A percentile compares a stretch with the other conserved stretches of the same genome.
These are phyloP conservation scores for Coriaria nepalensis DNA, from an alignment of 306 rosid species.

Conservation along the genomic window DNA sequence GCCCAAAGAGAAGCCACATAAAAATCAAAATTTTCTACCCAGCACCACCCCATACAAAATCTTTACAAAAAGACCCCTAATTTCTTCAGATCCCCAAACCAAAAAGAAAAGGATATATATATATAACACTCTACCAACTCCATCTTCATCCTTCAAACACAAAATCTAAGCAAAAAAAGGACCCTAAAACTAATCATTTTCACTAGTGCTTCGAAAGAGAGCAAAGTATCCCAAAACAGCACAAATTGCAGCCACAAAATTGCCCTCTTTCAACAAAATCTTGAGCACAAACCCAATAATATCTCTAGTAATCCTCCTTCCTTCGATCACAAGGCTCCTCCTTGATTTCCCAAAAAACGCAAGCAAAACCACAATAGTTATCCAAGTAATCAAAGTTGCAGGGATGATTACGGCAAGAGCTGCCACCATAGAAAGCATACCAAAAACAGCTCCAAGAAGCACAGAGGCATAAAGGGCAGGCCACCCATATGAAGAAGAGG, in stretches of 20 bases:
- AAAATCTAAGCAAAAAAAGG: no score
- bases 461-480: constrained; percentile 69
- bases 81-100: no score
- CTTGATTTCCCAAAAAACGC: constrained; percentile 76
- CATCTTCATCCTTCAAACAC: no score
- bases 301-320: constrained; percentile 60
- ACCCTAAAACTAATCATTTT: not conserved
- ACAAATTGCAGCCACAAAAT: constrained; percentile 65
- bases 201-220: constrained; percentile 37
- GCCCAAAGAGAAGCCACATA: no score
- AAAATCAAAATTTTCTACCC: no score
- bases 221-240: constrained; percentile 72
- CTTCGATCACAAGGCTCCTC: constrained; percentile 58
- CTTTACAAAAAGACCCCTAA: no score
- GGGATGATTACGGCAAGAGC: constrained; percentile 60
- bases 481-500: constrained; percentile 27
- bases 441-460: constrained; percentile 58
- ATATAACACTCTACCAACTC: no score
- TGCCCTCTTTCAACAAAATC: constrained; percentile 74
- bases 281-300: constrained; percentile 39
- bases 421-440: constrained; percentile 62
- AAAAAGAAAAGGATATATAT: no score
- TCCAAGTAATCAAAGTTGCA: constrained; percentile 72
- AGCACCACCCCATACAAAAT: no score
- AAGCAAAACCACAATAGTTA: constrained; percentile 57